Conservation (phyloP, 2,329 filamentous ascomycete genomes). For the Alternaria brassicae region DNA sequence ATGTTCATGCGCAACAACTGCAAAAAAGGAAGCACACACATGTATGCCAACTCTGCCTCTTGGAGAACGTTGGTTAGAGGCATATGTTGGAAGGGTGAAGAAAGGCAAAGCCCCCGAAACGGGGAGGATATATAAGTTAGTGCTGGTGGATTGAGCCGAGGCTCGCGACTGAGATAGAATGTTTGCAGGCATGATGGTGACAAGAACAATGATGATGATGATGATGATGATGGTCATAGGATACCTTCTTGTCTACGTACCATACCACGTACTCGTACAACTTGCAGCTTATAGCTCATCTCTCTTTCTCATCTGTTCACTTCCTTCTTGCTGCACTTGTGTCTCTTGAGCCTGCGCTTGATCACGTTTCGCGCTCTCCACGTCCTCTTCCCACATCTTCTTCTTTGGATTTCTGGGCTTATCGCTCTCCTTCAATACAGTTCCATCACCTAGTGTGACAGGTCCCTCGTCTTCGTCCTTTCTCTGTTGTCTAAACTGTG, state of each 20-base stretch:
- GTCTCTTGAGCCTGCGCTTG: slow-evolving; percentile 22
- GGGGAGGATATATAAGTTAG: too few relatives aligned
- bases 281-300: slow-evolving; percentile 33
- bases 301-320: slow-evolving; percentile 18
- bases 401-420: slow-evolving; percentile 64
- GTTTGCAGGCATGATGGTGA: neutral
- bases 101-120: too few relatives aligned
- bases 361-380: slow-evolving; percentile 43
- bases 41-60: neutral
- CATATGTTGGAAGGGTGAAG: too few relatives aligned
- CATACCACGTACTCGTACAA: neutral
- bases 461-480: slow-evolving; percentile 39
- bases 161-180: neutral
- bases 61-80: too few relatives aligned
- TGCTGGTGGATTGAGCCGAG: too few relatives aligned
- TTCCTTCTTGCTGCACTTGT: slow-evolving; percentile 16
- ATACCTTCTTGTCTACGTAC: neutral
- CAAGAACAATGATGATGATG: neutral
- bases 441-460: slow-evolving; percentile 55
- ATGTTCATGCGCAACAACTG: too few relatives aligned
- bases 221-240: neutral
- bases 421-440: slow-evolving; percentile 52
- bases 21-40: too few relatives aligned
- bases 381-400: slow-evolving; percentile 65
- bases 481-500: slow-evolving; percentile 33